Evolutionary conservation across 2,329 filamentous ascomycete species (phyloP).

Genomic region (Ceratocystis eucalypticola): DNA sequence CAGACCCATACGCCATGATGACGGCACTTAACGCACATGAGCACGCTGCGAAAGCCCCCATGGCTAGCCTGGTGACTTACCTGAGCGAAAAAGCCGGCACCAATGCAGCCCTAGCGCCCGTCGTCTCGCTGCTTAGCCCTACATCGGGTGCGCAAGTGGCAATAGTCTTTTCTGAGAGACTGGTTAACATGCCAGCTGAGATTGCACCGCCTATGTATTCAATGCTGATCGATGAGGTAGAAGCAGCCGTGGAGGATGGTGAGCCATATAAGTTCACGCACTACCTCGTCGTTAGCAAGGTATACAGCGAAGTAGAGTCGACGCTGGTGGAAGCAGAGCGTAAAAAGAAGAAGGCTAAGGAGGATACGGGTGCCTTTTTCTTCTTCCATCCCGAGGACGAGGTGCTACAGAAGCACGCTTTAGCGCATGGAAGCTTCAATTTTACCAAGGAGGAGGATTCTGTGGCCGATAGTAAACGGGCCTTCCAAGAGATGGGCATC

Average conservation of each 20-base stretch:
- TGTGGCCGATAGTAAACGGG: conserved; percentile 78
- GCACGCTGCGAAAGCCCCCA: conserved; percentile 60
- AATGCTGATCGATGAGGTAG: conserved; percentile 85
- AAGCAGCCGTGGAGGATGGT: conserved; percentile 74
- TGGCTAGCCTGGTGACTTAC: conserved; percentile 61
- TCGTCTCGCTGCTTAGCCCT: conserved; percentile 24
- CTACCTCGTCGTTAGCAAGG: conserved; percentile 82
- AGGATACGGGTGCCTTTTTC: conserved; percentile 39
- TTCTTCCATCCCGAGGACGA: conserved; percentile 97
- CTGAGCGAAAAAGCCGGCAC: conserved; percentile 43
- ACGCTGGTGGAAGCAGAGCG: conserved; percentile 46
- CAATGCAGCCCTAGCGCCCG: conserved; percentile 39
- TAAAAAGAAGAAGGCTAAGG: conserved; percentile 43
- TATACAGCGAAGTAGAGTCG: conserved; percentile 79
- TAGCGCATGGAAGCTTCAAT: conserved; percentile 55
- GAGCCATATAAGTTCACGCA: conserved; percentile 90
- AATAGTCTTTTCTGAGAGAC: conserved; percentile 75
- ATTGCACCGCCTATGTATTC: conserved; percentile 86
- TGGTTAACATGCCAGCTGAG: conserved; percentile 95
- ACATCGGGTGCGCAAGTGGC: conserved; percentile 50
- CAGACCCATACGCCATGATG: conserved; percentile 83
- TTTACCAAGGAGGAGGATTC: conserved; percentile 73
- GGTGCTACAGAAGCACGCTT: conserved; percentile 62
- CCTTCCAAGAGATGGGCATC: conserved; percentile 88
- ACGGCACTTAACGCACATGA: conserved; percentile 73